A percentile compares a stretch with the other conserved stretches of the same genome.
Conservation (phyloP, 2,329 filamentous ascomycete species). For the Grosmannia serpens region DNA sequence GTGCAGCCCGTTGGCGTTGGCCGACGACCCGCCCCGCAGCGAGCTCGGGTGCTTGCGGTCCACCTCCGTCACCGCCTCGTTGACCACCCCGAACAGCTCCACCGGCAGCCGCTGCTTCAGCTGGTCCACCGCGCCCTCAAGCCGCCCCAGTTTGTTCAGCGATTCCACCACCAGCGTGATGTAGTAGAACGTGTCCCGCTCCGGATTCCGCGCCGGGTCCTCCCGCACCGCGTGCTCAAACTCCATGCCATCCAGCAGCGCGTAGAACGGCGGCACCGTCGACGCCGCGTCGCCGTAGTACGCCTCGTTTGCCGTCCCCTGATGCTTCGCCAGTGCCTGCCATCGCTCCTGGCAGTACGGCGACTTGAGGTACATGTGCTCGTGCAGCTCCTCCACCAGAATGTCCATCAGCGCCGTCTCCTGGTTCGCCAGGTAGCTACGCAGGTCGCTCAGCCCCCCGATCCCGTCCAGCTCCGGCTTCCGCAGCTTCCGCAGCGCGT, state of each 20-base stretch:
- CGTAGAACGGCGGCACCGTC: slow-evolving; percentile 41
- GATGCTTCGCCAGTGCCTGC: slow-evolving; percentile 67
- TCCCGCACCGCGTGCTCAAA: slow-evolving; percentile 56
- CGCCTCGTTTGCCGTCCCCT: slow-evolving; percentile 25
- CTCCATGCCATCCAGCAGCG: slow-evolving; percentile 49
- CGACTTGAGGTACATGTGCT: slow-evolving; percentile 93
- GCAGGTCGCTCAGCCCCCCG: slow-evolving; percentile 74
- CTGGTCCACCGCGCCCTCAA: slow-evolving; percentile 78
- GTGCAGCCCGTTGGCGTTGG: slow-evolving; percentile 24
- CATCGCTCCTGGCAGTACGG: slow-evolving; percentile 95
- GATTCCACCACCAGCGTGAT: slow-evolving; percentile 79
- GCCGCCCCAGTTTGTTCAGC: slow-evolving; percentile 74
- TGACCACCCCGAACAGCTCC: slow-evolving; percentile 86
- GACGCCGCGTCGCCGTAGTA: not conserved
- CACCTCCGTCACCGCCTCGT: slow-evolving; percentile 88
- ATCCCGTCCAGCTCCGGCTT: slow-evolving; percentile 87
- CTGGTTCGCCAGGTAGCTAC: slow-evolving; percentile 83
- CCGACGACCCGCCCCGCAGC: slow-evolving; percentile 24
- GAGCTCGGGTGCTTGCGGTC: slow-evolving; percentile 86
- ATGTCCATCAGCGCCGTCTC: slow-evolving; percentile 89
- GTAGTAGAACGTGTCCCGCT: slow-evolving; percentile 92
- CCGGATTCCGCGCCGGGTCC: slow-evolving; percentile 85
- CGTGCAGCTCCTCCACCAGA: slow-evolving; percentile 90
- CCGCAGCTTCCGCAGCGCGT: slow-evolving; percentile 69
- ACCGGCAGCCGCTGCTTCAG: slow-evolving; percentile 90